Conservation (phyloP, 257 asterid genomes). For the Anisodus acutangulus region DNA sequence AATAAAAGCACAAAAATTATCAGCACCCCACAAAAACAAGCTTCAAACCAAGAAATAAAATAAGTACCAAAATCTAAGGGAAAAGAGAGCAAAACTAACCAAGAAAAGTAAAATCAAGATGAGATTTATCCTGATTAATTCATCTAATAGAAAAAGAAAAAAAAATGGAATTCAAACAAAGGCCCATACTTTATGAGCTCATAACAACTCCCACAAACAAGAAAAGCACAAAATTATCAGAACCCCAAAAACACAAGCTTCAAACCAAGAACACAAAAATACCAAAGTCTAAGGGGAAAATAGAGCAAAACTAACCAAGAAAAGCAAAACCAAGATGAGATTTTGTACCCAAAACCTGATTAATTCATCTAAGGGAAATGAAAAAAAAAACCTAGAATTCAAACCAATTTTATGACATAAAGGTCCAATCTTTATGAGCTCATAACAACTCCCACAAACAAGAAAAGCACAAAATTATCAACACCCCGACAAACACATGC, state of each 20-base stretch:
- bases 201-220: constrained; percentile 10
- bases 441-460: constrained; percentile 9
- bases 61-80: too few species aligned
- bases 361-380: constrained; percentile 36
- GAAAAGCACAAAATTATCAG: background rate
- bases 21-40: background rate
- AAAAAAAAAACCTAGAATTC: background rate
- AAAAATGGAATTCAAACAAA: background rate
- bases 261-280: background rate
- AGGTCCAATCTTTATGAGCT: constrained; percentile 20
- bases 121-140: background rate
- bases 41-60: background rate
- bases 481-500: background rate
- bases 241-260: background rate
- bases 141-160: background rate
- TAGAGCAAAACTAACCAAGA: constrained; percentile 48
- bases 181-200: constrained; percentile 12
- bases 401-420: constrained; percentile 13
- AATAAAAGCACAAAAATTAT: background rate
- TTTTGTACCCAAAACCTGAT: constrained; percentile 32
- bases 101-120: background rate
- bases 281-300: constrained; percentile 4
- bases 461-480: background rate
- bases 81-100: background rate
- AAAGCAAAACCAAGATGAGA: constrained; percentile 44